Base-by-base conservation (phyloP, 495 filamentous ascomycete genomes). In the Penicillium odoratum region DNA sequence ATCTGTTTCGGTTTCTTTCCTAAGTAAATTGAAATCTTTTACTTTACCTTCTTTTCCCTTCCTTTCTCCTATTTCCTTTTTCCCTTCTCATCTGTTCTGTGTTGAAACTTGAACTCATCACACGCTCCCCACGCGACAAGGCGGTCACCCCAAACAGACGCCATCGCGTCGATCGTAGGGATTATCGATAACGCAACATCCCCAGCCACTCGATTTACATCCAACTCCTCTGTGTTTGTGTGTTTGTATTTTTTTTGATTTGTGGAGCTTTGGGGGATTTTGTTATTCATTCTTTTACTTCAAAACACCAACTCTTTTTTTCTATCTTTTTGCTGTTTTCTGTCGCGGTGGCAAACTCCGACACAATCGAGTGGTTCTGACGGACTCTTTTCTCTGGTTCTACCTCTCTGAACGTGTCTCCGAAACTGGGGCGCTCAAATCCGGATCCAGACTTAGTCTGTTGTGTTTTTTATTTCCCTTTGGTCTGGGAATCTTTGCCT, bases 271-370 rank as follows among this genome's bases (percentile, higher is more conserved):
- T 28, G 31, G 49, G 34, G 49, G 2, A 26, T 49, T 49, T 6
- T 15, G 18, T 16, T 33, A 11, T 46, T 25, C 40, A 30, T 48
- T 52, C 43, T 36, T 48, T 46, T 40, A n/a, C 43, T 29, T 33
- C 25, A 26, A 21, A 21, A 21, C 21, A 21, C 21, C 21, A 21
- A 21, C 40, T 53, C 34, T 54, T 49, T 8, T 29, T 16, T 53
- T 47, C 47, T 55, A 44, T 60, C 34, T 45, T 31, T 5, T 18
- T 42, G 42, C 49, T 50, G 21, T 53, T 57, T 57, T 48, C 63
- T 60, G 49, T 62, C 56, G 60, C 66, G 70, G 74, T 76, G 74
- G 74, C 74, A 69, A 76, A 70, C 50, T 63, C 53, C 40, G 42
- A 47, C 53, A 52, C 54, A 44, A 61, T 63, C 59, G 57, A 59